Evolutionary conservation across 2,329 filamentous ascomycete species (phyloP), one percentile per base, ranked within the genome.

Genomic region (Epichloe amarillans): DNA sequence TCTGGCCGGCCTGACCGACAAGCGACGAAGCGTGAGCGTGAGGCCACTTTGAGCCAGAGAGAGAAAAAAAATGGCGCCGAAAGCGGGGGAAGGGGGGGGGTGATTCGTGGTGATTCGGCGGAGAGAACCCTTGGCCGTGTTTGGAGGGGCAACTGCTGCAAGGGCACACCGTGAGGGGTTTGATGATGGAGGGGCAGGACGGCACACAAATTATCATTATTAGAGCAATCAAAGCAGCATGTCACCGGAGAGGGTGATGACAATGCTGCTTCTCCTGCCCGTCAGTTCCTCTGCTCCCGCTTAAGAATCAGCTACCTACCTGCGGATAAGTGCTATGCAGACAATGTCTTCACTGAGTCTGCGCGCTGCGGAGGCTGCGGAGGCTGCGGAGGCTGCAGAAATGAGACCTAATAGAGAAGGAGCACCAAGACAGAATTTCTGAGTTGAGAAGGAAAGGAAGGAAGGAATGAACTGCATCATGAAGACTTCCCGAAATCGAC

Each of bases 61-160:
- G 33, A 53, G n/a, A 21, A 21, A 52, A 60, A 60, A 62, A 60
- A 52, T 55, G 56, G 61, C 57, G 55, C 62, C 62, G 62, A 64
- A 63, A 65, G 63, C 62, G 63, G 63, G 63, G 63, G 62, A 52
- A 50, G 50, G 50, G 52, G 23, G 23, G 0, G 23, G 52, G 42
- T 23, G 23, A 23, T 23, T 23, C 23, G 23, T 7, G 50, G 42
- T n/a, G 30, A 41, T 41, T 41, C 19, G 39, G 19, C 39, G 19
- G 17, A 7, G 39, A 41, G 39, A 41, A 41, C 39, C n/a, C 17
- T 41, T 10, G 39, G n/a, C 39, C 19, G 39, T 19, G 11, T 12
- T 21, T 21, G 39, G 39, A 41, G 23, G 39, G 39, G 30, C 30
- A 30, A 30, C 7, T 38, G 36, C 36, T 38, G 36, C 36, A n/a